Evolutionary conservation across 495 filamentous ascomycete genomes (phyloP).

Genomic region (Neurospora sp.): DNA sequence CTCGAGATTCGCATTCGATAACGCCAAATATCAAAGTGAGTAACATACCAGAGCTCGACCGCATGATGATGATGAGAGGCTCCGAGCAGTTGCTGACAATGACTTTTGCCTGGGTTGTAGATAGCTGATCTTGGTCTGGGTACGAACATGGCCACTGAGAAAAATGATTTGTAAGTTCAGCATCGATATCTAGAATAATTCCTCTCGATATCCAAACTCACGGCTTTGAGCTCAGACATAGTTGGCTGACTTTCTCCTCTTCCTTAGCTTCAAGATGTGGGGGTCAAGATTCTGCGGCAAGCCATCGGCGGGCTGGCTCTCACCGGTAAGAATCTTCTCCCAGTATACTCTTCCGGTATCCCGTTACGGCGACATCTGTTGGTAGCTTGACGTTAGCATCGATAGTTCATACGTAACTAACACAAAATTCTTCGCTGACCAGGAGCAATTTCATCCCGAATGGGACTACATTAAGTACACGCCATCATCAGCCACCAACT

Average conservation of each 20-base stretch:
- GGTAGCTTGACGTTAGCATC: background rate
- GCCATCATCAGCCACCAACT: background rate
- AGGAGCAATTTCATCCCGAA: constrained; percentile 1
- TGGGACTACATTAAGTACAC: background rate
- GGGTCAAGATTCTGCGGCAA: background rate
- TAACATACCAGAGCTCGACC: background rate
- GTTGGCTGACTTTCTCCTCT: background rate
- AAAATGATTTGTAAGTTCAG: background rate
- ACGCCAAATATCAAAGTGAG: background rate
- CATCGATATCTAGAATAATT: background rate
- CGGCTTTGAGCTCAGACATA: background rate
- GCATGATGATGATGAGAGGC: background rate
- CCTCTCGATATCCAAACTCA: background rate
- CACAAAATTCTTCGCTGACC: background rate
- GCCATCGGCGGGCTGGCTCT: background rate
- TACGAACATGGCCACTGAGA: background rate
- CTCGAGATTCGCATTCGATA: background rate
- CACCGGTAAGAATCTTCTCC: background rate
- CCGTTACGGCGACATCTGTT: background rate
- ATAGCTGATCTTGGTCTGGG: background rate
- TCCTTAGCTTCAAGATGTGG: background rate
- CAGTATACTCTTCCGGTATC: background rate
- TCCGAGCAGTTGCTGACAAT: background rate
- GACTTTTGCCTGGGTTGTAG: background rate
- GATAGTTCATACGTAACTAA: background rate